A percentile compares a stretch with the other conserved stretches of the same genome.
Conservation (phyloP, 345 rosid species). For the Brassica napus region Da-Ae NC_063435.1:1622001-1622500, state of each 20-base stretch:
- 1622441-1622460: not conserved
- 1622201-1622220: slow-evolving; percentile 14
- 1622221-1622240: slow-evolving; percentile 8
- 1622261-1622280: not conserved
- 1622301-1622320: not conserved
- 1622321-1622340: not conserved
- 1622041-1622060: slow-evolving; percentile 39
- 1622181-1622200: slow-evolving; percentile 21
- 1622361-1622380: no score
- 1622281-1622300: not conserved
- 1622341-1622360: not conserved
- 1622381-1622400: not conserved
- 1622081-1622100: slow-evolving; percentile 60
- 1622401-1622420: not conserved
- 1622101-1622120: slow-evolving; percentile 8
- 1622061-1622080: slow-evolving; percentile 35
- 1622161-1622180: slow-evolving; percentile 27
- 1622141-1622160: slow-evolving; percentile 46
- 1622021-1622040: slow-evolving; percentile 39
- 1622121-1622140: slow-evolving; percentile 34
- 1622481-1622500: not conserved
- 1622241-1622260: not conserved
- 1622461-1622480: not conserved
- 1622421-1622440: no score
- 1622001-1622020: slow-evolving; percentile 8